Percentiles rank a stretch among this genome's conserved stretches.
phyloP scores from a whole-genome alignment of 805 yeast genomes.

The Suhomyces prunicola region DNA sequence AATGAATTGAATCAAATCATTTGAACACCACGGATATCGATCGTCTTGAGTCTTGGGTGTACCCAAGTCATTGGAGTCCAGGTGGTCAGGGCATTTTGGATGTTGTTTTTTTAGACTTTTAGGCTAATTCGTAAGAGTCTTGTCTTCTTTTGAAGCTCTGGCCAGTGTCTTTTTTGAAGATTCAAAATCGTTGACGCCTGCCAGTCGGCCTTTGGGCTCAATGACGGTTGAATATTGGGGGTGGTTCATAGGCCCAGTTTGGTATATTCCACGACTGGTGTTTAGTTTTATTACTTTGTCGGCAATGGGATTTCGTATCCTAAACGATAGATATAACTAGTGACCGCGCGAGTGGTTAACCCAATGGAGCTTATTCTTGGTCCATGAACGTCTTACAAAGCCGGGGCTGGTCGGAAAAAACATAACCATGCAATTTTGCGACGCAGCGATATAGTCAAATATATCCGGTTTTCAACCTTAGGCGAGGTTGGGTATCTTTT shows the following conservation, averaged over 20 bases:
- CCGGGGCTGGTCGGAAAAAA: slow-evolving; percentile 7
- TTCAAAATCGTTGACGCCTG: neutral
- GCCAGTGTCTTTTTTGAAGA: slow-evolving; percentile 2
- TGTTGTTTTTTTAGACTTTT: neutral
- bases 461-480: slow-evolving; percentile 49
- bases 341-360: slow-evolving; percentile 48
- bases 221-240: neutral
- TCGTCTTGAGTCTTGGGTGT: neutral
- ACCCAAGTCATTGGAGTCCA: neutral
- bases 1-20: slow-evolving; percentile 29
- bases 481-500: slow-evolving; percentile 23
- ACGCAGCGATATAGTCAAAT: slow-evolving; percentile 57
- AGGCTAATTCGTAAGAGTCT: slow-evolving; percentile 11
- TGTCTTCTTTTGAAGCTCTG: slow-evolving; percentile 19
- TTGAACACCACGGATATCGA: slow-evolving; percentile 12
- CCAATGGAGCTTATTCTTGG: slow-evolving; percentile 87
- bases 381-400: slow-evolving; percentile 52
- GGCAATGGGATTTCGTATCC: slow-evolving; percentile 60
- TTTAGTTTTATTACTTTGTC: slow-evolving; percentile 31
- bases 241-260: slow-evolving; percentile 12
- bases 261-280: slow-evolving; percentile 20
- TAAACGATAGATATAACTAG: slow-evolving; percentile 77
- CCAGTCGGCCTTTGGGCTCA: neutral
- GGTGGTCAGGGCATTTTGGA: neutral
- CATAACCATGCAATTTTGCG: no score